Percentiles rank a stretch among this genome's conserved stretches.
phyloP scores from a whole-genome alignment of 202 grass and related monocot genomes.

The Zizania palustris region DNA sequence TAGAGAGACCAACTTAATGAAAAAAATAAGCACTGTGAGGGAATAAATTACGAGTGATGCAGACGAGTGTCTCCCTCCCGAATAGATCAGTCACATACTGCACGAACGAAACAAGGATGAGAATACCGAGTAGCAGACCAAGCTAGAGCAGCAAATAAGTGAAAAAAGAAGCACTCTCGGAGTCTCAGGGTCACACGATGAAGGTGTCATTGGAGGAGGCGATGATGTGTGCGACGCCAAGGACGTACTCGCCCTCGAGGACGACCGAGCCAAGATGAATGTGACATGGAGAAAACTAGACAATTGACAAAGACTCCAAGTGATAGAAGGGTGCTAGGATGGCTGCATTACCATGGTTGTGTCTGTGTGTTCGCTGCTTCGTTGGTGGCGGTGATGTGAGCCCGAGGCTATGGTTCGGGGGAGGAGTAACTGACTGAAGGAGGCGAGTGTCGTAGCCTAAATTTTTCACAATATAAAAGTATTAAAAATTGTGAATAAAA shows the following conservation, averaged over 20 bases:
- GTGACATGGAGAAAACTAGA: constrained; percentile 41
- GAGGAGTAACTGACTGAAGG: not conserved
- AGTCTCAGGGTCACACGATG: constrained; percentile 61
- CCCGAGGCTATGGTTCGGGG: constrained; percentile 44
- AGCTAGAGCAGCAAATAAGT: not conserved
- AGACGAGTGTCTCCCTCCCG: constrained; percentile 80
- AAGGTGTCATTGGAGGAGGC: constrained; percentile 37
- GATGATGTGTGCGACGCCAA: constrained; percentile 85
- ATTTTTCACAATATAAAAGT: too few relatives aligned
- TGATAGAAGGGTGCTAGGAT: too few relatives aligned
- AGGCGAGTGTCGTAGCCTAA: constrained; percentile 17
- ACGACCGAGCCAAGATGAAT: constrained; percentile 57
- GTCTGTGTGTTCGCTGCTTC: constrained; percentile 34
- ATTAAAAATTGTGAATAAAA: too few relatives aligned
- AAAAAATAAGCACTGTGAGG: not conserved
- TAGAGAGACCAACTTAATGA: not conserved
- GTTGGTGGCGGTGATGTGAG: not conserved
- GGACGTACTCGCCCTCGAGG: constrained; percentile 74
- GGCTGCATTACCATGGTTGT: constrained; percentile 56
- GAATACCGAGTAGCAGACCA: not conserved
- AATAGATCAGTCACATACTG: constrained; percentile 89
- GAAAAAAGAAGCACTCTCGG: not conserved
- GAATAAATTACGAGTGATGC: constrained; percentile 64
- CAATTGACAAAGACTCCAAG: too few relatives aligned
- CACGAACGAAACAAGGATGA: constrained; percentile 14